Evolutionary conservation across 2,329 filamentous ascomycete genomes (phyloP), one percentile per base, ranked within the genome.

Genomic region (Stagonosporopsis rhizophila): DNA sequence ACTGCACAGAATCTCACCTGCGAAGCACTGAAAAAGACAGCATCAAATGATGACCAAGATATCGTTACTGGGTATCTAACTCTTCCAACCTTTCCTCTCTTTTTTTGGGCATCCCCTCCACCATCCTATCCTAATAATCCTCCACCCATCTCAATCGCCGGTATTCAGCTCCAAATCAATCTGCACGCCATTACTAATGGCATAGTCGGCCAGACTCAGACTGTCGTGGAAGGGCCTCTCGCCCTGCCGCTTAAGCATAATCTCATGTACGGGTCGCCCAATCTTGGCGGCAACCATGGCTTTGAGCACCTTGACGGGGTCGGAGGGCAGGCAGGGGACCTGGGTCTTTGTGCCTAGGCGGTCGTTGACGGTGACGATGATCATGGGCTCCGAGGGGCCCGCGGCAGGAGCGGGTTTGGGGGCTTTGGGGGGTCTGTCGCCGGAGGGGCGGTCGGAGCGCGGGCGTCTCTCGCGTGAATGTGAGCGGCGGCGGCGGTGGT

Each of bases 281-380:
- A 97, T 96, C 60, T 90, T 86, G 37, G 91, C 91, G 4, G 93
- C 93, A 22, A 97, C 92, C 82, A 96, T 89, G 42, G 92, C 88
- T 79, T 97, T 97, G 80, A 97, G 92, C 58, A 93, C 84, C 62
- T 88, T 89, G 63, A 97, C 88, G 7, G 88, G 88, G 78, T 98
- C 94, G 3, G 87, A 89, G 0, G 91, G 88, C 54, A 96, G 81
- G 74, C 93, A 97, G 0, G 94, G 94, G 61, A 98, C 95, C 48
- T 91, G 89, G 15, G 93, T 91, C 71, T 96, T 96, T n/a, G 94
- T 97, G 12, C 94, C 94, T 32, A 98, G 81, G n/a, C 94, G 86
- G 77, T 98, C 94, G 75, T 98, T 98, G 71, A 98, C 87, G 69
- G 94, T 87, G 17, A 98, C 93, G 47, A 96, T 86, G 65, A 98